These are phyloP conservation scores for Cyberlindnera subsufficiens DNA, from an alignment of 805 yeast species.

Conservation along the genomic window DNA sequence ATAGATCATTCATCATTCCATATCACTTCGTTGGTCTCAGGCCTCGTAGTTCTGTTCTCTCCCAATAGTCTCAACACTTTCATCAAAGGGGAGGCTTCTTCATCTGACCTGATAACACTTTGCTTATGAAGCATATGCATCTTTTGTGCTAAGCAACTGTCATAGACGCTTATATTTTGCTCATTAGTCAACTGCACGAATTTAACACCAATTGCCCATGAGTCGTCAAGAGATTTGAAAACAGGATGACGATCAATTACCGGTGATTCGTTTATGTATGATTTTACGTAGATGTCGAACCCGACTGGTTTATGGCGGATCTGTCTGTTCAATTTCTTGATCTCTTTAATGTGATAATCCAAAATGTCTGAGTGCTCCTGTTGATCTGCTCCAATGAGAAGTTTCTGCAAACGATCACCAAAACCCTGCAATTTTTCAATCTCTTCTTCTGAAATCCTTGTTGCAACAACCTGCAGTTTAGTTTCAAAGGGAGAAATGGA, in stretches of 20 bases:
- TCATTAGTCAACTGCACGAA: slow-evolving; percentile 21
- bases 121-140: slow-evolving; percentile 21
- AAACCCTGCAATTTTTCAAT: slow-evolving; percentile 18
- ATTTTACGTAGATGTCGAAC: slow-evolving; percentile 31
- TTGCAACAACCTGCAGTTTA: slow-evolving; percentile 27
- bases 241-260: slow-evolving; percentile 17
- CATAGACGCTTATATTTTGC: slow-evolving; percentile 16
- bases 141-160: slow-evolving; percentile 21
- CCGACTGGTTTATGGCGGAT: slow-evolving; percentile 28
- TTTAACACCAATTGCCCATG: slow-evolving; percentile 30
- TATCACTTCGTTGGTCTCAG: slow-evolving; percentile 2
- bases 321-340: slow-evolving; percentile 17
- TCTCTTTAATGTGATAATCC: slow-evolving; percentile 13
- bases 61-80: slow-evolving; percentile 25
- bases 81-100: slow-evolving; percentile 18
- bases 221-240: slow-evolving; percentile 16
- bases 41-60: slow-evolving; percentile 20
- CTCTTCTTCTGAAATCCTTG: slow-evolving; percentile 26
- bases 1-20: slow-evolving; percentile 20
- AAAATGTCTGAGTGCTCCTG: slow-evolving; percentile 8
- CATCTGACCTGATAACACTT: slow-evolving; percentile 12
- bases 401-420: slow-evolving; percentile 10
- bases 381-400: slow-evolving; percentile 4
- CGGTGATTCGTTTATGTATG: slow-evolving; percentile 29
- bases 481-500: slow-evolving; percentile 18